Evolutionary conservation across 306 rosid species (phyloP).

Genomic region (Cicer pinnatifidum): DNA sequence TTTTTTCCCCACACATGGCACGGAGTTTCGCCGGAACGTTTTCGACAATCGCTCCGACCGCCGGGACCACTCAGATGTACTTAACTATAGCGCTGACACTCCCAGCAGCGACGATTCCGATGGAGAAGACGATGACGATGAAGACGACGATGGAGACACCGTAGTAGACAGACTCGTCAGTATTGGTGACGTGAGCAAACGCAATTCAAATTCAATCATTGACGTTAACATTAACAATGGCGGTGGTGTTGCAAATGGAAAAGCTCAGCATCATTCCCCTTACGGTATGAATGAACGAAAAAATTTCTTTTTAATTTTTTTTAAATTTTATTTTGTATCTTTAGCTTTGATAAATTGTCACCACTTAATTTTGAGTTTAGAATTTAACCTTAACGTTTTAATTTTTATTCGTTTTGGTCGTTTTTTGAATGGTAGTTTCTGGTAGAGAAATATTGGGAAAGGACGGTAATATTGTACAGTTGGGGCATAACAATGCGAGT

Average conservation of each 20-base stretch:
- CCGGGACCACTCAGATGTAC: slow-evolving; percentile 49
- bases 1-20: slow-evolving; percentile 55
- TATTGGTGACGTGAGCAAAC: slow-evolving; percentile 54
- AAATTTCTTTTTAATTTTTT: too few relatives aligned
- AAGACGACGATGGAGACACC: slow-evolving; percentile 58
- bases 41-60: slow-evolving; percentile 54
- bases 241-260: slow-evolving; percentile 61
- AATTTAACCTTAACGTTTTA: not conserved
- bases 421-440: slow-evolving; percentile 57
- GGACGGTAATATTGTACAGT: slow-evolving; percentile 60
- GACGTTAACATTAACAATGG: slow-evolving; percentile 40
- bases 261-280: slow-evolving; percentile 61
- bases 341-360: not conserved
- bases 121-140: slow-evolving; percentile 65
- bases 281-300: slow-evolving; percentile 58
- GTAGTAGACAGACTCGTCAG: slow-evolving; percentile 61
- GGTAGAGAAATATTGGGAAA: slow-evolving; percentile 66
- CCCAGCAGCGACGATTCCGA: slow-evolving; percentile 77
- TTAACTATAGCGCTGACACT: slow-evolving; percentile 66
- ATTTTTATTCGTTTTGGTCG: slow-evolving; percentile 15
- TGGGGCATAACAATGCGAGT: slow-evolving; percentile 49
- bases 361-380: slow-evolving; percentile 6
- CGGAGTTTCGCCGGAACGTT: slow-evolving; percentile 70
- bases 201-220: slow-evolving; percentile 46
- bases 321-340: not conserved